Conservation (phyloP, 805 yeast species). For the Hanseniaspora vineae region DNA sequence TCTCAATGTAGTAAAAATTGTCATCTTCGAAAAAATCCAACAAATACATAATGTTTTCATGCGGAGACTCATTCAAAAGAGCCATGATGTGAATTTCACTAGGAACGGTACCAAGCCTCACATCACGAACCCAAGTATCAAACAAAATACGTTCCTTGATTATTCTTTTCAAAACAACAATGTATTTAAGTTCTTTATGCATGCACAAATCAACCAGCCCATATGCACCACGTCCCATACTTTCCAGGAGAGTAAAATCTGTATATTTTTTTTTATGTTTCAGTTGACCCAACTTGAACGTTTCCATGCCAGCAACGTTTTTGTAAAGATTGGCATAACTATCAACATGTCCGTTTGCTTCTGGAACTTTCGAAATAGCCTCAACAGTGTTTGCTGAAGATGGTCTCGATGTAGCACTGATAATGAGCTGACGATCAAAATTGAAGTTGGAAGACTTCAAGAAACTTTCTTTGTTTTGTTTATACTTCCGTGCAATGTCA, state of each 20-base stretch:
- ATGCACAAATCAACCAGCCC: constrained; percentile 81
- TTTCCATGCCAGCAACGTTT: constrained; percentile 1
- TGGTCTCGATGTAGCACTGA: constrained; percentile 18
- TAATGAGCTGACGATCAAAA: constrained; percentile 20
- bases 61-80: constrained; percentile 61
- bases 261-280: constrained; percentile 59
- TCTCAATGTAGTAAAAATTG: constrained; percentile 78
- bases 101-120: constrained; percentile 84
- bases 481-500: constrained; percentile 18
- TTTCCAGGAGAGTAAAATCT: constrained; percentile 59
- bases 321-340: constrained; percentile 3
- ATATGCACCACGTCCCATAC: constrained; percentile 93
- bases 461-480: constrained; percentile 21
- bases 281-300: constrained; percentile 40
- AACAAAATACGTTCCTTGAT: constrained; percentile 87
- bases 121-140: constrained; percentile 95
- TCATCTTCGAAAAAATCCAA: constrained; percentile 90
- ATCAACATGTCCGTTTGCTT: constrained; percentile 1
- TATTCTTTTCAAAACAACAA: constrained; percentile 75
- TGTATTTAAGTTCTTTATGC: constrained; percentile 50
- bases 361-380: not conserved
- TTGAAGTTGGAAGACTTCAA: constrained; percentile 24
- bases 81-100: constrained; percentile 93
- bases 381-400: constrained; percentile 3
- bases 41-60: constrained; percentile 74